Base-by-base conservation (phyloP, 2,329 filamentous ascomycete genomes). In the Stagonosporopsis rhizophila region DNA sequence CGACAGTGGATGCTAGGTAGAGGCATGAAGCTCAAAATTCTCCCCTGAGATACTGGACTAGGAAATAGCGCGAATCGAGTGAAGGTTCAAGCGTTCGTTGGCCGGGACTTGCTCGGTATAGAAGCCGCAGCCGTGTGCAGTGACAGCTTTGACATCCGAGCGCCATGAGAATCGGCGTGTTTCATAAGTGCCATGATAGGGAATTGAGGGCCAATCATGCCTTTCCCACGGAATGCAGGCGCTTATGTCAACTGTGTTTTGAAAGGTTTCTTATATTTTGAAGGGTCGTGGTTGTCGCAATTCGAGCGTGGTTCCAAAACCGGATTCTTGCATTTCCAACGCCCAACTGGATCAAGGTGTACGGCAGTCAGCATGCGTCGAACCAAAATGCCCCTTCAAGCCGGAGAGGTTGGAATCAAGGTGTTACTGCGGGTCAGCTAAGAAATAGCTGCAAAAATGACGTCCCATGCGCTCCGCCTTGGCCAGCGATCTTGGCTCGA, bases 81-180 rank as follows among this genome's bases (percentile, higher is more conserved):
- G 44, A 25, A 41, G 30, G 39, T 19, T 3, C 37, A 12, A 30
- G 27, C 27, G 45, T 52, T 28, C 6, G 50, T 52, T 58, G 50
- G 51, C 42, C 34, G 44, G 54, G 47, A 37, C 17, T 27, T 45
- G 25, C 41, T 42, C 45, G 50, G 58, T 14, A n/a, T n/a, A 61
- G 27, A 28, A 51, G 25, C 59, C 55, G 52, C 52, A 19, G 42
- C 38, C 53, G 40, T 32, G 27, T 50, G 49, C 45, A 52, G 44
- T 63, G 60, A 58, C 60, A 63, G 58, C 35, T 53, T 41, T 59
- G 60, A 65, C 42, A 52, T 61, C 55, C 48, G 50, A 57, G 60
- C 48, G 38, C 37, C 45, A 39, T 30, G 27, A 30, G 45, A 49
- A 39, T n/a, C 44, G 14, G 49, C 49, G 23, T 40, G 49, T 52